Evolutionary conservation across 768 basidiomycete genomes (phyloP).

Genomic region (Suillus lakei): DNA sequence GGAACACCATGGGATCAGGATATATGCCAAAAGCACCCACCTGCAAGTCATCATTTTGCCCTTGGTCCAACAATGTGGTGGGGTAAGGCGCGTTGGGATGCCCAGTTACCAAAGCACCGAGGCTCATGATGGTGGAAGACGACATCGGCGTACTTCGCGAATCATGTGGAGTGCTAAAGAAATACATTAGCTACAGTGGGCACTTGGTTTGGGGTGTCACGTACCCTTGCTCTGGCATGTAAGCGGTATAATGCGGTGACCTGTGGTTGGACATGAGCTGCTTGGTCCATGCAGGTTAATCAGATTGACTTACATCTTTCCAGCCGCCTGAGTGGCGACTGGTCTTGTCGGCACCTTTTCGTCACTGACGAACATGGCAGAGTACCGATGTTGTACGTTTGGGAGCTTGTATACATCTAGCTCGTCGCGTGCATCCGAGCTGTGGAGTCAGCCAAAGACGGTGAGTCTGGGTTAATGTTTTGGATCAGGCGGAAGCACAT

Average conservation of each 20-base stretch:
- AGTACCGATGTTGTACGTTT: not conserved
- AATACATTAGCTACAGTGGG: not conserved
- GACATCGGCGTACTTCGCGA: no score
- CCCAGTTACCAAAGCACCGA: no score
- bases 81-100: no score
- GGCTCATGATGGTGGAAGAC: no score
- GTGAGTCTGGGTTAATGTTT: not conserved
- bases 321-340: not conserved
- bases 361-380: not conserved
- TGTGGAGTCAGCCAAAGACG: not conserved
- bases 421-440: not conserved
- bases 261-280: not conserved
- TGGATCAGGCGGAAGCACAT: not conserved
- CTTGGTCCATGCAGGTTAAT: not conserved
- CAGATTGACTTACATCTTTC: not conserved
- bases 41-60: no score
- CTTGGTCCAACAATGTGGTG: no score
- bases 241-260: no score
- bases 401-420: no score
- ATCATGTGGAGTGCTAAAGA: not conserved
- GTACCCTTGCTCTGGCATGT: no score
- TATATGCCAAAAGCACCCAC: no score
- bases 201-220: not conserved
- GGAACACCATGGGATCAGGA: not conserved
- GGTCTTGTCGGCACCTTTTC: not conserved